phyloP scores from a whole-genome alignment of 2,329 filamentous ascomycete species.

The Penicillium sp. region DNA sequence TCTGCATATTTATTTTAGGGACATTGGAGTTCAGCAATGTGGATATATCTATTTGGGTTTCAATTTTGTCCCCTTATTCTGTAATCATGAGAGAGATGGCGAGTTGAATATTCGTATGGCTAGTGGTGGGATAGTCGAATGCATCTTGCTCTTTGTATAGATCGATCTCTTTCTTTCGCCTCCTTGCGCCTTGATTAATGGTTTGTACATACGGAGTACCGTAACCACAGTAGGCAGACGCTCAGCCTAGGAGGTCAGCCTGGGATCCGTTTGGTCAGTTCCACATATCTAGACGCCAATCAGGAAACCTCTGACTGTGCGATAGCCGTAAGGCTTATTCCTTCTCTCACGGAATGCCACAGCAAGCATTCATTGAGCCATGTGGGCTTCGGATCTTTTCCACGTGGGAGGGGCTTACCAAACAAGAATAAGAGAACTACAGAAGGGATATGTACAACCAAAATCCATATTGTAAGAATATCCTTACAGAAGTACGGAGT shows the following conservation, averaged over 20 bases:
- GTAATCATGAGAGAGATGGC: neutral
- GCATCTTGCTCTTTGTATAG: neutral
- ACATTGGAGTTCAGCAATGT: constrained; percentile 26
- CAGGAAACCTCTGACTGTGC: neutral
- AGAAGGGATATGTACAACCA: neutral
- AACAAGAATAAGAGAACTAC: neutral
- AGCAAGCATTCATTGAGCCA: neutral
- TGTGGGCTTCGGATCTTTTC: neutral
- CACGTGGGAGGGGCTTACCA: neutral
- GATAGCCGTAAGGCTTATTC: neutral
- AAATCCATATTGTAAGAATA: neutral
- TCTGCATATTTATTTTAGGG: constrained; percentile 26
- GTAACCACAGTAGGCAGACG: neutral
- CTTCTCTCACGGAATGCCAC: neutral
- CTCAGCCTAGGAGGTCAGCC: neutral
- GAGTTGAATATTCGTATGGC: neutral
- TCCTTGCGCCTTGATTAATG: neutral
- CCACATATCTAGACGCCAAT: neutral
- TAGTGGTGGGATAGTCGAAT: neutral
- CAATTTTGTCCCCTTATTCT: constrained; percentile 7
- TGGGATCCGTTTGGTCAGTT: neutral
- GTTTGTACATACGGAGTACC: too few species aligned
- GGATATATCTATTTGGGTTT: constrained; percentile 29
- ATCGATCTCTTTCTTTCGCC: neutral
- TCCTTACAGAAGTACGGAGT: neutral